Evolutionary conservation across 495 filamentous ascomycete species (phyloP), one percentile per base, ranked within the genome.

Genomic region (Apiosordaria backusii): DNA sequence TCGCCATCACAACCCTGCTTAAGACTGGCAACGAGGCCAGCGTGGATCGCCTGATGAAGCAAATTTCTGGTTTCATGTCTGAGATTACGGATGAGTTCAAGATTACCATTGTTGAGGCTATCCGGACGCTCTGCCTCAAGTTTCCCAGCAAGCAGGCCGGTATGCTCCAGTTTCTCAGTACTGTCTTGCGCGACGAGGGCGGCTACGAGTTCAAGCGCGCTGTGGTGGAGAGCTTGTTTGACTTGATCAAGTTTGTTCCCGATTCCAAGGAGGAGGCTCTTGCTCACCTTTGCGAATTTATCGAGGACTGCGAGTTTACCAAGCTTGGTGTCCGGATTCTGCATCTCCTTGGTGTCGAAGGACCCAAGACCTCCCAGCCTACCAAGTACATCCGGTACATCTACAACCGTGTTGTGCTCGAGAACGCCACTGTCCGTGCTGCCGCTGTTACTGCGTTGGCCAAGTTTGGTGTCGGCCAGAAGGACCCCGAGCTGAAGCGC

Each of bases 301-400:
- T 99, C 68, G 95, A 99, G 77, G 95, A 99, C 75, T 99, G 95
- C 83, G 95, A 99, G 73, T 99, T 97, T 77, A 97, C 95, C 19
- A 99, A 99, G 80, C 85, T 99, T 62, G 94, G 96, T 45, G 94
- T 99, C 59, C 88, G 96, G 55, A 92, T 98, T 67, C 81, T 99
- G 50, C 94, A 98, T 79, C 85, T 98, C 26, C 86, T 99, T 35
- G 95, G 96, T 69, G 83, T 91, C 24, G 95, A 99, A 81, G 96
- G 95, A 21, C 96, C 96, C 35, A 96, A 93, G 82, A 98, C 96
- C 4, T 88, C 91, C 4, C 91, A 97, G 69, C 96, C 95, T 3
- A 98, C 93, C 63, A 98, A 98, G 83, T 99, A 97, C 70, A 96
- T 99, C 73, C 90, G 95, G 15, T 99, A 99, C 78, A 98, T 99